Evolutionary conservation across 495 filamentous ascomycete genomes (phyloP), one percentile per base, ranked within the genome.

Genomic region (Neurospora tetrasperma): DNA sequence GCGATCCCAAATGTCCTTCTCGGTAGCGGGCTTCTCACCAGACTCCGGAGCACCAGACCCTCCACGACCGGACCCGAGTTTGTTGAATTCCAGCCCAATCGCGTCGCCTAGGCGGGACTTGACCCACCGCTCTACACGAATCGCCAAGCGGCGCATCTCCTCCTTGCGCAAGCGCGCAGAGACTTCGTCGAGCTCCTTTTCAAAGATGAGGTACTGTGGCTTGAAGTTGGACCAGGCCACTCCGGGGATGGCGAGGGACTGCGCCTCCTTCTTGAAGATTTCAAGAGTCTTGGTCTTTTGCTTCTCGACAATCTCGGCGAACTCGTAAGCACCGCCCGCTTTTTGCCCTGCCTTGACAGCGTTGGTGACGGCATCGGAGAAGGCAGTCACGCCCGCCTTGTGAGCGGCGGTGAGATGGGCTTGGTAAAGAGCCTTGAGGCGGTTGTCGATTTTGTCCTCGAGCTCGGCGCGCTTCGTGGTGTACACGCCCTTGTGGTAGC

Each of bases 401-500:
- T 97, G 95, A 38, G 92, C 90, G 12, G 94, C 94, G 70, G 87
- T 87, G 35, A 98, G 86, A 79, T 99, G 96, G 23, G 91, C 91
- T 68, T 92, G 90, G 81, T 97, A 97, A 10, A 99, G 86, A 3
- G 90, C 85, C 82, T 97, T 97, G 40, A 99, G 86, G 23, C 96
- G 88, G 23, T 87, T 85, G 78, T 99, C 96, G 71, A 97, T 87
- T 79, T 96, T 97, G 75, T 84, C 84, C 77, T 95, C 92, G 43
- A 99, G 86, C 80, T 99, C 96, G 16, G 88, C 85, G 73, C 89
- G 88, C 83, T 99, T 99, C 18, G 90, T 86, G 70, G 88, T 85
- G 80, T 95, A 99, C 27, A 99, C 96, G 59, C 90, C 94, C 80
- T 97, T 98, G 85, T 97, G 95, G 78, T 99, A 99, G 42, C 96